Evolutionary conservation across 441 rosid genomes (phyloP).

Genomic region (Euphorbia corollata): DNA sequence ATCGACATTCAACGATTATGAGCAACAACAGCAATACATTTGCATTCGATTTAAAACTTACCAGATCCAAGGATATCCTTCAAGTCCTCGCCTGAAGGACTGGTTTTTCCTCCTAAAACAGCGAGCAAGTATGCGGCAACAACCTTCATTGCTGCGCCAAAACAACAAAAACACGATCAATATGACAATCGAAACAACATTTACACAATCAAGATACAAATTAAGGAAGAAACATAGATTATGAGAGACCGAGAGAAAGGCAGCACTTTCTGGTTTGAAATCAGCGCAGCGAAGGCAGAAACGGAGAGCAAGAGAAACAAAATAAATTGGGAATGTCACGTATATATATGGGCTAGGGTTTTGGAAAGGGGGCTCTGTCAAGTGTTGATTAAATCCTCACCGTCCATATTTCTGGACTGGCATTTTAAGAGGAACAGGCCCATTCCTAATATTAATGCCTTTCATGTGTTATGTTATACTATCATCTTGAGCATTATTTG

Average conservation of each 20-base stretch:
- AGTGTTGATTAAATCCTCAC: background rate
- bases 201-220: background rate
- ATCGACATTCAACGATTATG: background rate
- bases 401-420: background rate
- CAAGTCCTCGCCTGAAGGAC: constrained; percentile 62
- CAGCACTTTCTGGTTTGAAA: background rate
- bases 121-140: constrained; percentile 73
- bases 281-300: background rate
- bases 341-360: background rate
- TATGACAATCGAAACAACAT: background rate
- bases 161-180: background rate
- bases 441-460: too few relatives aligned
- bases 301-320: background rate
- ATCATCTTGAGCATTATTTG: too few relatives aligned
- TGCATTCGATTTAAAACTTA: constrained; percentile 7
- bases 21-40: background rate
- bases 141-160: constrained; percentile 28
- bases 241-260: background rate
- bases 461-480: too few relatives aligned
- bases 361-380: background rate
- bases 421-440: too few relatives aligned
- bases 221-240: background rate
- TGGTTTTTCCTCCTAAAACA: constrained; percentile 66
- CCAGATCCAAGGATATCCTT: constrained; percentile 38
- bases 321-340: background rate